phyloP scores from a whole-genome alignment of 345 rosid species.

The Heritiera littoralis region DNA sequence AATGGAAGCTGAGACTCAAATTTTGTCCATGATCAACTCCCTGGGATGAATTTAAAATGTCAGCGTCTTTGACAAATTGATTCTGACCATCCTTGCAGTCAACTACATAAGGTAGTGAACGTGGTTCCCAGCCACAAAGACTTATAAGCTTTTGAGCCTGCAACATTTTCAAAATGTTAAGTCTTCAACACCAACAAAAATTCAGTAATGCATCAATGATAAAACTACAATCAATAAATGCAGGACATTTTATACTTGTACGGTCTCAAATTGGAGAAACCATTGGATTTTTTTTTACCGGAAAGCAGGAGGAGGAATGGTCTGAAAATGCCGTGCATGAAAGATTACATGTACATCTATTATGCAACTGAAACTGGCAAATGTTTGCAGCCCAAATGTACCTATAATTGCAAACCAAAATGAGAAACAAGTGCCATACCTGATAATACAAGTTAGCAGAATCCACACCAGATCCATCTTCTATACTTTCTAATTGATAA shows the following conservation, averaged over 20 bases:
- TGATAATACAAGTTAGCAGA: slow-evolving; percentile 63
- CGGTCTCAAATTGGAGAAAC: not conserved
- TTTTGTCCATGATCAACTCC: slow-evolving; percentile 40
- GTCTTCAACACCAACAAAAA: slow-evolving; percentile 17
- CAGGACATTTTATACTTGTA: not conserved
- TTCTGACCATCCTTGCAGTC: slow-evolving; percentile 51
- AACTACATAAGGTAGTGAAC: slow-evolving; percentile 72
- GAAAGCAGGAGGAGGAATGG: not conserved
- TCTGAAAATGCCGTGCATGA: not conserved
- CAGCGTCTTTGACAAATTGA: slow-evolving; percentile 37
- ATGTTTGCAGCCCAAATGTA: not conserved
- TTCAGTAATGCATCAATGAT: not conserved
- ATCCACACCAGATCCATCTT: slow-evolving; percentile 38
- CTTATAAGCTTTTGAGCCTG: slow-evolving; percentile 82
- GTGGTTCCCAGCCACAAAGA: slow-evolving; percentile 97
- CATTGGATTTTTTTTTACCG: not conserved
- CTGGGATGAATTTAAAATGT: slow-evolving; percentile 37
- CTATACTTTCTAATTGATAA: slow-evolving; percentile 40
- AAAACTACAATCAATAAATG: not conserved
- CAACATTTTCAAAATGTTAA: slow-evolving; percentile 26
- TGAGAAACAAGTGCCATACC: slow-evolving; percentile 43
- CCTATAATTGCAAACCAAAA: slow-evolving; percentile 8
- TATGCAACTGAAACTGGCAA: slow-evolving; percentile 1
- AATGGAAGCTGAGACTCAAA: slow-evolving; percentile 31
- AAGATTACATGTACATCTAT: not conserved